These are phyloP conservation scores for Pisolithus microcarpus DNA, from an alignment of 768 basidiomycete genomes.

Conservation along the genomic window DNA sequence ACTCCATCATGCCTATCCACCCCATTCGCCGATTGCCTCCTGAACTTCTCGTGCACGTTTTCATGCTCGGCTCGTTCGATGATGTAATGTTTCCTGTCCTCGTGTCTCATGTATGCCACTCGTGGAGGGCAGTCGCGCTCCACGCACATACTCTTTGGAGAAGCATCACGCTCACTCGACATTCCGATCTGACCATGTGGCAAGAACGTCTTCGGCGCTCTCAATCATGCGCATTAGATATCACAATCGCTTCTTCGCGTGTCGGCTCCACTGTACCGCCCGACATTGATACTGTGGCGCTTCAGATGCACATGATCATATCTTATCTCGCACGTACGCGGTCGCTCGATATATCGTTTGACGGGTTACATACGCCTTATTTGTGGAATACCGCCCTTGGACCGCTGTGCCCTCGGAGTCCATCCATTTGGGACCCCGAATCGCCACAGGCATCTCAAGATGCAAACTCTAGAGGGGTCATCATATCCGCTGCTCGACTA, in stretches of 20 bases:
- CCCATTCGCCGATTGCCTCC: constrained; percentile 52
- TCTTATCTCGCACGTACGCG: constrained; percentile 50
- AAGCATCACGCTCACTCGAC: constrained; percentile 43
- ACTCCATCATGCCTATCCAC: constrained; percentile 30
- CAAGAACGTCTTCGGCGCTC: constrained; percentile 54
- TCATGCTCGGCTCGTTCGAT: constrained; percentile 51
- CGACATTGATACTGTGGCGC: constrained; percentile 41
- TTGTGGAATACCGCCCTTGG: constrained; percentile 65
- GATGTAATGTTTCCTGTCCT: constrained; percentile 51
- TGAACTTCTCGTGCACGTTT: constrained; percentile 60
- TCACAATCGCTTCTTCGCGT: constrained; percentile 41
- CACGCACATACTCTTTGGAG: constrained; percentile 62
- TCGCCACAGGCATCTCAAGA: constrained; percentile 5
- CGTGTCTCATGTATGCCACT: constrained; percentile 62
- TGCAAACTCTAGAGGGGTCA: constrained; percentile 6
- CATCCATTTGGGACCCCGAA: constrained; percentile 19
- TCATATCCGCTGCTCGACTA: constrained; percentile 36
- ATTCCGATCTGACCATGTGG: constrained; percentile 48
- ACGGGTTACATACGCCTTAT: constrained; percentile 45
- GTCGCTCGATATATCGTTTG: constrained; percentile 53
- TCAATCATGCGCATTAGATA: constrained; percentile 53
- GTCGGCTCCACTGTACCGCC: constrained; percentile 11
- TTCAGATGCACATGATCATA: constrained; percentile 51
- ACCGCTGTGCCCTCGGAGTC: constrained; percentile 35
- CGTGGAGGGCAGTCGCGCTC: constrained; percentile 57